Conservation (phyloP, 2,329 filamentous ascomycete species). For the Calcarisporium arbuscula region DNA sequence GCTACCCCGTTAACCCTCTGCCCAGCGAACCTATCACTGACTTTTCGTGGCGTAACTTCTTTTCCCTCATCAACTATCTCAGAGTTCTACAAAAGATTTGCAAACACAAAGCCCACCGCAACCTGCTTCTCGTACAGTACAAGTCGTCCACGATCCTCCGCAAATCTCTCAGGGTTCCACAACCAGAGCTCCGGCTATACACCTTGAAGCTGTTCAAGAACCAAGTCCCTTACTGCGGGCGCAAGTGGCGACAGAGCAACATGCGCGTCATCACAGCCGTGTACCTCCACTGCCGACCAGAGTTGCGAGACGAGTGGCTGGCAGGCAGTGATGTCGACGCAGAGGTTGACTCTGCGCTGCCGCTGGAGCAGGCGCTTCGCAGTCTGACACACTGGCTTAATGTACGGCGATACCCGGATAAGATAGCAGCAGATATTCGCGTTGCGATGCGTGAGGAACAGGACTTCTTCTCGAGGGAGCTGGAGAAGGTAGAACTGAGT, state of each 20-base stretch:
- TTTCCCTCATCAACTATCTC: constrained; percentile 89
- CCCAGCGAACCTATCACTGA: constrained; percentile 75
- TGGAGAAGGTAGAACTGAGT: constrained; percentile 61
- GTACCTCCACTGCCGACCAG: constrained; percentile 87
- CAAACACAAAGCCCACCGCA: constrained; percentile 90
- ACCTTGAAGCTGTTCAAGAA: constrained; percentile 98
- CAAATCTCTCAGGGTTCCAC: constrained; percentile 85
- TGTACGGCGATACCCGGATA: constrained; percentile 71
- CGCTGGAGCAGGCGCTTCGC: constrained; percentile 82
- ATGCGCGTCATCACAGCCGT: constrained; percentile 98
- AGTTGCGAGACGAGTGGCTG: constrained; percentile 92
- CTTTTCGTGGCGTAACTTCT: constrained; percentile 92
- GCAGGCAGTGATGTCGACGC: constrained; percentile 86
- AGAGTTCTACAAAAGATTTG: constrained; percentile 97
- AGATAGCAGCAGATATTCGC: constrained; percentile 57
- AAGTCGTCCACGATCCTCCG: constrained; percentile 89
- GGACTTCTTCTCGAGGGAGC: constrained; percentile 72
- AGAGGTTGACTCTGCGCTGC: constrained; percentile 87
- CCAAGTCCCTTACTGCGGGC: constrained; percentile 94
- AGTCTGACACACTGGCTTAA: constrained; percentile 95
- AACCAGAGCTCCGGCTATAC: constrained; percentile 81
- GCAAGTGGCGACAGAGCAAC: constrained; percentile 96
- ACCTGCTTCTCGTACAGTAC: constrained; percentile 88
- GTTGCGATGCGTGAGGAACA: constrained; percentile 63
- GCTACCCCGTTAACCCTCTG: constrained; percentile 66